These are phyloP conservation scores for Aspergillus spinulosporus DNA, from an alignment of 2,329 filamentous ascomycete genomes.

Conservation along the genomic window DNA sequence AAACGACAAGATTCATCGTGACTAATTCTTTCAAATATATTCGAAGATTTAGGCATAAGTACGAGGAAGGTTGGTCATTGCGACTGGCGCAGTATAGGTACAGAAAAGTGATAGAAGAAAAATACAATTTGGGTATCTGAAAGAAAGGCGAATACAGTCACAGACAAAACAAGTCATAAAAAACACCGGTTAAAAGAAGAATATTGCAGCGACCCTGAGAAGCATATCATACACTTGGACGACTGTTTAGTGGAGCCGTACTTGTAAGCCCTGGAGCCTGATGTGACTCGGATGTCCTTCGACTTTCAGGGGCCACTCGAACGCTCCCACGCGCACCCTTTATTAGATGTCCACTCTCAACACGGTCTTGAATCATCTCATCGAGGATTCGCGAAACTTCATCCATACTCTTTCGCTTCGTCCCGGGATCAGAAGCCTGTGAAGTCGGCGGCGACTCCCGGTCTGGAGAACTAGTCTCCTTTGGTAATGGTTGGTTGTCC, in stretches of 20 bases:
- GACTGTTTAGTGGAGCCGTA: neutral
- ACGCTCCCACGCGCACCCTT: constrained; percentile 68
- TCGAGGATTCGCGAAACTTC: constrained; percentile 93
- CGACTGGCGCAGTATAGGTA: neutral
- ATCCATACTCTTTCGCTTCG: constrained; percentile 69
- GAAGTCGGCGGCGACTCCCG: constrained; percentile 24
- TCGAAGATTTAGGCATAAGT: neutral
- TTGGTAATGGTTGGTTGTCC: constrained; percentile 35
- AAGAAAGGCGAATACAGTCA: constrained; percentile 17
- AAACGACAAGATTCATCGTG: neutral
- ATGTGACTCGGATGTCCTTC: constrained; percentile 32
- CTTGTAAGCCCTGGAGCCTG: constrained; percentile 22
- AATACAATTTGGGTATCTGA: constrained; percentile 30
- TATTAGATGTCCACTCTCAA: constrained; percentile 72
- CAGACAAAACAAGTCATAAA: constrained; percentile 19
- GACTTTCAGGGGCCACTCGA: constrained; percentile 53
- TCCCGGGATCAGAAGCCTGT: constrained; percentile 29
- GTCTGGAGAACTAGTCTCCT: constrained; percentile 26
- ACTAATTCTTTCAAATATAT: neutral
- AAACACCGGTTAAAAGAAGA: neutral
- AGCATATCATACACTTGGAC: neutral
- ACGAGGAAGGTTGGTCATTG: neutral
- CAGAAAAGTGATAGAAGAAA: constrained; percentile 17
- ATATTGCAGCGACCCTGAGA: constrained; percentile 12
- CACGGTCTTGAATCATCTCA: constrained; percentile 90